phyloP scores from a whole-genome alignment of 2,329 filamentous ascomycete species.

The Ambrosiella xylebori region DNA sequence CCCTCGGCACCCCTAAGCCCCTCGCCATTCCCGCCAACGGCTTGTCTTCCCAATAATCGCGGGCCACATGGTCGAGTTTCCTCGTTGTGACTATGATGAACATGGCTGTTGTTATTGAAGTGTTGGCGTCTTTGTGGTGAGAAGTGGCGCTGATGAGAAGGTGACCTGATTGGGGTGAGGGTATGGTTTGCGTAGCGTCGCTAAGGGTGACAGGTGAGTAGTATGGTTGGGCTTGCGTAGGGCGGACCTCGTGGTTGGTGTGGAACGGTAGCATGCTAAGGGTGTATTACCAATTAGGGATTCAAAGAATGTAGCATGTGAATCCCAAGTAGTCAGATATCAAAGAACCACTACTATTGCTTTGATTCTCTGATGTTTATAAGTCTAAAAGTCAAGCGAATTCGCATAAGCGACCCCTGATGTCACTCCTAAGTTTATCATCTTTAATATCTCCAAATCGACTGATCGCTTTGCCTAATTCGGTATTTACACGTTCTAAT shows the following conservation, averaged over 20 bases:
- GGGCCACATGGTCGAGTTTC: not conserved
- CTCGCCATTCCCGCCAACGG: constrained; percentile 20
- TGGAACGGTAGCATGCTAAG: too few relatives aligned
- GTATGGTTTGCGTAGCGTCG: not conserved
- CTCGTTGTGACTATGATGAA: not conserved
- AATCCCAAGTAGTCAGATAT: too few relatives aligned
- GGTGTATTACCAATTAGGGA: too few relatives aligned
- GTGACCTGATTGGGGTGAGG: not conserved
- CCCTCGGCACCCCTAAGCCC: constrained; percentile 17
- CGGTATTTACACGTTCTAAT: too few relatives aligned
- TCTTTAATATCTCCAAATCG: too few relatives aligned
- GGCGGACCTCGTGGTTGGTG: not conserved
- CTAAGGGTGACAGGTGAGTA: not conserved
- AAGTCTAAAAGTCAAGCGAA: too few relatives aligned
- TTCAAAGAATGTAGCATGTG: too few relatives aligned
- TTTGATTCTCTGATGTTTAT: too few relatives aligned
- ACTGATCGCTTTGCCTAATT: too few relatives aligned
- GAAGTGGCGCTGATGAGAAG: not conserved
- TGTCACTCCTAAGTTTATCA: too few relatives aligned
- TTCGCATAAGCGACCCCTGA: too few relatives aligned
- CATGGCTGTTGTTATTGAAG: not conserved
- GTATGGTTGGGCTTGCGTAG: not conserved
- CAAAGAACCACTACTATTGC: too few relatives aligned
- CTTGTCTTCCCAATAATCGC: constrained; percentile 18
- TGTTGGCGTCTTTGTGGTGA: not conserved